Evolutionary conservation across 2,329 filamentous ascomycete species (phyloP).

Genomic region (Helotiales sp.): DNA sequence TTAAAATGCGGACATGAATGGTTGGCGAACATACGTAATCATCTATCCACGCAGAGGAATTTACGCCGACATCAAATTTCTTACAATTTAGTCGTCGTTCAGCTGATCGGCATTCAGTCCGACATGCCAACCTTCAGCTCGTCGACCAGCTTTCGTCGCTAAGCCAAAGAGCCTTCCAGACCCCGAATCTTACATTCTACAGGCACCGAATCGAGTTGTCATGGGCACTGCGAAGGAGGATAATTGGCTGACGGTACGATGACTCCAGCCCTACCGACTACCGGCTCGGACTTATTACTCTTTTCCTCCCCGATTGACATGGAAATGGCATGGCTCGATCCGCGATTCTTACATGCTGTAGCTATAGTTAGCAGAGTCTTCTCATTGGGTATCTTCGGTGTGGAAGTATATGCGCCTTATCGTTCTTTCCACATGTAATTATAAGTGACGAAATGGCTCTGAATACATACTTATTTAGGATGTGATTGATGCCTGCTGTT

Average conservation of each 20-base stretch:
- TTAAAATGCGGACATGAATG: background rate
- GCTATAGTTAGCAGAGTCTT: background rate
- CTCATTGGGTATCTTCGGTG: background rate
- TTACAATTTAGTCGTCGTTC: too few species aligned
- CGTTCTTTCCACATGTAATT: background rate
- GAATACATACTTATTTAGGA: background rate
- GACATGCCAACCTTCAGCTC: background rate
- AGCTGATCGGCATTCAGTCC: background rate
- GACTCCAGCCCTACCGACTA: background rate
- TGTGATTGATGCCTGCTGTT: background rate
- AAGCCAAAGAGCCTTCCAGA: background rate
- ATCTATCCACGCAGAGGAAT: too few species aligned
- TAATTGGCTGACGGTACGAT: background rate
- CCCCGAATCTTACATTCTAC: background rate
- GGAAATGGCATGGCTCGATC: background rate
- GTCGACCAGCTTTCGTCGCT: background rate
- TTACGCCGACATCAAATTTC: too few species aligned
- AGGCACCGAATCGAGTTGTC: background rate
- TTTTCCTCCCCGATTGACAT: background rate
- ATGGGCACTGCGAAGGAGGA: background rate
- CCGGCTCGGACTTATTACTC: background rate
- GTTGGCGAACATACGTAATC: too few species aligned
- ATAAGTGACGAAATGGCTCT: background rate
- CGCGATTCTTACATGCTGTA: background rate
- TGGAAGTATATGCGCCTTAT: background rate